Conservation (phyloP, 805 yeast species). For the Yarrowia phangngaensis region DNA sequence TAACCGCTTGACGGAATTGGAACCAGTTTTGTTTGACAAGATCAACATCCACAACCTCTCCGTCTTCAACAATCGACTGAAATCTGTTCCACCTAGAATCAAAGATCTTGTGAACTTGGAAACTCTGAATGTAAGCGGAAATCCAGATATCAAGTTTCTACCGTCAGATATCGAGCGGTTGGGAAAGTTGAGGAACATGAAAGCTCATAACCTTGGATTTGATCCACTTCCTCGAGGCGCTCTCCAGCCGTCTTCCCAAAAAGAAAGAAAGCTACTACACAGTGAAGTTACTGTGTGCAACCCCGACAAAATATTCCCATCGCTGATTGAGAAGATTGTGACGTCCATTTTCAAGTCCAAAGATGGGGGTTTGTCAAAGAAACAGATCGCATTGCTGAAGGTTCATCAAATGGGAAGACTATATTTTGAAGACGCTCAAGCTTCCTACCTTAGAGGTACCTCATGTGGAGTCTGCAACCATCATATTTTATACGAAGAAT, state of each 20-base stretch:
- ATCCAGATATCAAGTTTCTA: slow-evolving; percentile 35
- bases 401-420: slow-evolving; percentile 4
- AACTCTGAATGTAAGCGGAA: slow-evolving; percentile 41
- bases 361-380: slow-evolving; percentile 20
- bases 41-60: slow-evolving; percentile 39
- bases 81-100: slow-evolving; percentile 38
- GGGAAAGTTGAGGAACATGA: slow-evolving; percentile 34
- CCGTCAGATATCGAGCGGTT: slow-evolving; percentile 41
- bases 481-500: slow-evolving; percentile 30
- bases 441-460: slow-evolving; percentile 27
- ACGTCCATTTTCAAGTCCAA: slow-evolving; percentile 3
- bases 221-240: slow-evolving; percentile 30
- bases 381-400: slow-evolving; percentile 8
- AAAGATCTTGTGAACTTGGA: slow-evolving; percentile 35
- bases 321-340: slow-evolving; percentile 13
- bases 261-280: not conserved
- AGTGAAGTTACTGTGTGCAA: slow-evolving; percentile 28
- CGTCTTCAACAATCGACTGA: slow-evolving; percentile 39
- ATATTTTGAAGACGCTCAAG: slow-evolving; percentile 31
- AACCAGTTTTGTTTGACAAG: slow-evolving; percentile 38
- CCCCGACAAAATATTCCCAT: slow-evolving; percentile 31
- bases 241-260: not conserved
- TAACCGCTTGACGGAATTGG: slow-evolving; percentile 36
- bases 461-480: slow-evolving; percentile 37
- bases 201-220: slow-evolving; percentile 42